Evolutionary conservation across 2,329 filamentous ascomycete species (phyloP), one percentile per base, ranked within the genome.

Genomic region (Penicillium frequentans): DNA sequence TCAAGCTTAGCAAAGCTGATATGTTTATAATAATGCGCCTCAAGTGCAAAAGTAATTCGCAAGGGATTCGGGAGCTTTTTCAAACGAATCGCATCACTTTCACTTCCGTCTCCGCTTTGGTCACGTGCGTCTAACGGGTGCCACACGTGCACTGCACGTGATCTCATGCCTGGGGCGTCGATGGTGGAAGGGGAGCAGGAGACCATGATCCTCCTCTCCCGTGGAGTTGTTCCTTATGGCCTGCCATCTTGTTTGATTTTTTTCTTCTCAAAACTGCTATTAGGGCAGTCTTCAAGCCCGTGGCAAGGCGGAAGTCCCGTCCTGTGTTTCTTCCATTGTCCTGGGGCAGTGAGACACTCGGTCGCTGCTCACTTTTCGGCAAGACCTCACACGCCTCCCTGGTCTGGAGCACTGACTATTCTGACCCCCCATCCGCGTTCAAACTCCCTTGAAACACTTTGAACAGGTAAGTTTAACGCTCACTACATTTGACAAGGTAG

Each of bases 321-420:
- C 66, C 65, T 62, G 62, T 64, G 63, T 63, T 66, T 64, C 54
- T 55, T 60, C 61, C 53, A 62, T 64, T 61, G 61, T 60, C 59
- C 56, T 64, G 55, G 57, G 64, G 58, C 60, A 58, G 54, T 67
- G 67, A 64, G 56, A 64, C 51, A 61, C 59, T 14, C 66, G 66
- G 65, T 71, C 68, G 64, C 67, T 68, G 55, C 60, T 66, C 63
- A 64, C 54, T 55, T 61, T 65, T 59, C 56, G 64, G 64, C 64
- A 66, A 67, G 65, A 67, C 65, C 64, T 60, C 64, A 63, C 63
- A 67, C 67, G 63, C 64, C 69, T 70, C 69, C 69, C 63, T 69
- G 64, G 62, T 62, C 58, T 60, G 61, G 64, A 62, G 55, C 63
- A 61, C 62, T 58, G 57, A 60, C 53, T 57, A 54, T 61, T 56